These are phyloP conservation scores for Debaryomyces nepalensis DNA, from an alignment of 1,139 yeast species.

Conservation along the genomic window DNA sequence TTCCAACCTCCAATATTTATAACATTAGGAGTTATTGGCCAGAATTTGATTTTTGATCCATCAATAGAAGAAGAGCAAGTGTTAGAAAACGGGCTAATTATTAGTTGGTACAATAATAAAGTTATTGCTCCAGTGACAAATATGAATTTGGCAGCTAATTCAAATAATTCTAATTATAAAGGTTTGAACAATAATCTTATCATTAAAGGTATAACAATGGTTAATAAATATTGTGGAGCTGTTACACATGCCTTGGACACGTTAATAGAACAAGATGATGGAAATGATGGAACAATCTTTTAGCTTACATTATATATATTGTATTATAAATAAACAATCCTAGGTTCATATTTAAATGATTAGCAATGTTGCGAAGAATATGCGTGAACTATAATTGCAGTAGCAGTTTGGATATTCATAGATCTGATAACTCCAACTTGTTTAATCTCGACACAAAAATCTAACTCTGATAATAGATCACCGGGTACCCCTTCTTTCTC, in stretches of 20 bases:
- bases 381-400: conserved; percentile 92
- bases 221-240: conserved; percentile 41
- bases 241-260: conserved; percentile 45
- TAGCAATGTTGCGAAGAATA: conserved; percentile 76
- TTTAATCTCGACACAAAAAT: conserved; percentile 86
- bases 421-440: conserved; percentile 92
- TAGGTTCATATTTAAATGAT: conserved; percentile 5
- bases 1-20: conserved; percentile 78
- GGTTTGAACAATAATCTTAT: conserved; percentile 39
- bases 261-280: conserved; percentile 44
- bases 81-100: conserved; percentile 76
- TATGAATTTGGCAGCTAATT: conserved; percentile 51
- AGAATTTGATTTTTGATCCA: conserved; percentile 76
- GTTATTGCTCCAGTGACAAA: conserved; percentile 69
- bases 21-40: conserved; percentile 74
- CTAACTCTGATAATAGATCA: conserved; percentile 77
- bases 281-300: conserved; percentile 34
- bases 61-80: conserved; percentile 85
- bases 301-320: conserved; percentile 16
- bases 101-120: conserved; percentile 69
- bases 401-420: conserved; percentile 96
- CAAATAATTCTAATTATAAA: conserved; percentile 47
- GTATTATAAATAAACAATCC: conserved; percentile 8
- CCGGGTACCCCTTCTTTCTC: conserved; percentile 95
- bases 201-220: conserved; percentile 33